A percentile compares a stretch with the other conserved stretches of the same genome.
Evolutionary conservation across 352 stramenopile species (phyloP).

Genomic region (Globisporangium barbulae): DNA sequence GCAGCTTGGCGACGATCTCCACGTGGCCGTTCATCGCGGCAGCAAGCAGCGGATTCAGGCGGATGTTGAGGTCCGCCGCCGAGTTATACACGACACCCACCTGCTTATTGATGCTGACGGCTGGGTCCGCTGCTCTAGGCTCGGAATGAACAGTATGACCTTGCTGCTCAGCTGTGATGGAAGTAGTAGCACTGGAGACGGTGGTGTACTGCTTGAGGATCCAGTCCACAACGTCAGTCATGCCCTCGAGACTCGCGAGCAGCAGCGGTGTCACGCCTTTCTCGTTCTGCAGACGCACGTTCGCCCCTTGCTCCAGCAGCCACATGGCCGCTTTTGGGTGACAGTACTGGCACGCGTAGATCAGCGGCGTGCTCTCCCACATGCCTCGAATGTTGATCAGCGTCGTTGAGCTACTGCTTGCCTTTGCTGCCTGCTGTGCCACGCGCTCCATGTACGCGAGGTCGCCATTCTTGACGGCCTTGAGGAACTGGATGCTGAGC

Average conservation of each 20-base stretch:
- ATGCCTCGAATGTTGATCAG: conserved; percentile 71
- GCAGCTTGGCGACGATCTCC: conserved; percentile 42
- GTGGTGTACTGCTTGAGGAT: conserved; percentile 24
- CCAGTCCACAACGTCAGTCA: conserved; percentile 38
- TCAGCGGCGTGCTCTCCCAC: conserved; percentile 81
- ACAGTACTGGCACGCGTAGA: conserved; percentile 72
- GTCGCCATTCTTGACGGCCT: conserved; percentile 62
- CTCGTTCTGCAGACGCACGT: conserved; percentile 53
- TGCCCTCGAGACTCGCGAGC: conserved; percentile 65
- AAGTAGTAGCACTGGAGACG: background rate
- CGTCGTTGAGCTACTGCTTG: background rate
- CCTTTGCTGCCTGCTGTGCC: conserved; percentile 4
- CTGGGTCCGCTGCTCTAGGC: background rate
- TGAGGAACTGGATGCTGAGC: conserved; percentile 58
- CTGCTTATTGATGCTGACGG: conserved; percentile 35
- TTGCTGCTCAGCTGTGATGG: background rate
- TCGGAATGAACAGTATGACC: background rate
- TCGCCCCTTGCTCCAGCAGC: conserved; percentile 44
- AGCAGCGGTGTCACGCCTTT: conserved; percentile 68
- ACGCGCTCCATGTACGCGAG: conserved; percentile 30
- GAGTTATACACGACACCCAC: conserved; percentile 78
- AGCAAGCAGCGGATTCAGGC: conserved; percentile 52
- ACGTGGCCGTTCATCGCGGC: conserved; percentile 74
- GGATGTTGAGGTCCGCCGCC: conserved; percentile 50
- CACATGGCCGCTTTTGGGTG: conserved; percentile 52